These are phyloP conservation scores for Melanopsichium pennsylvanicum DNA, from an alignment of 1,284 basidiomycete genomes.

Conservation along the genomic window DNA sequence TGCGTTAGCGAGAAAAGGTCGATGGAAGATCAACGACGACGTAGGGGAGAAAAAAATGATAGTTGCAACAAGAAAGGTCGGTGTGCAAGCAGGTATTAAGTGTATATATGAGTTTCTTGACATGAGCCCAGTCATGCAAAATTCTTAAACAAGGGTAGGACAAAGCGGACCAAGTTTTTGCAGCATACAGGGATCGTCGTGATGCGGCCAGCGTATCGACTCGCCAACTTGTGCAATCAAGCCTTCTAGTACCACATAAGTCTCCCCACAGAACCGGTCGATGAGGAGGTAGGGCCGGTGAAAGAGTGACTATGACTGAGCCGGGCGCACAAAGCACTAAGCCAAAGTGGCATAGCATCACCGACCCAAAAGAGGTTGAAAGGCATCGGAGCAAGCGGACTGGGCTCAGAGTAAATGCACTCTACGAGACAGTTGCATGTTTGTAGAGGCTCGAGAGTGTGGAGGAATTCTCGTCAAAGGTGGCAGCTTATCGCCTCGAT, in stretches of 20 bases:
- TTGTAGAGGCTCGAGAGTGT: not conserved
- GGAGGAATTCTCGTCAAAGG: not conserved
- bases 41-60: not conserved
- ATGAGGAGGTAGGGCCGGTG: not conserved
- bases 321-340: conserved; percentile 5
- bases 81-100: not conserved
- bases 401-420: not conserved
- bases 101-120: conserved; percentile 7
- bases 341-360: conserved; percentile 5
- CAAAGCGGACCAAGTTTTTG: conserved; percentile 1
- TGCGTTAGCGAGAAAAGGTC: not conserved
- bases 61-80: not conserved
- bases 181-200: conserved; percentile 12
- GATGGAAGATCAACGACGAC: not conserved
- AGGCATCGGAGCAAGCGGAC: conserved; percentile 34
- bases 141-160: too few relatives aligned
- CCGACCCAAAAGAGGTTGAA: conserved; percentile 23
- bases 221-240: too few relatives aligned
- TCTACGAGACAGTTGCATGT: not conserved
- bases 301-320: conserved; percentile 1
- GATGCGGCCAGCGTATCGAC: too few relatives aligned
- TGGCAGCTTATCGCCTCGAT: conserved; percentile 22
- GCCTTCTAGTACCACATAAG: too few relatives aligned
- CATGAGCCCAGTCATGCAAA: conserved; percentile 1
- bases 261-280: not conserved